phyloP scores from a whole-genome alignment of 345 rosid species.

The Euclidium syriacum region DNA sequence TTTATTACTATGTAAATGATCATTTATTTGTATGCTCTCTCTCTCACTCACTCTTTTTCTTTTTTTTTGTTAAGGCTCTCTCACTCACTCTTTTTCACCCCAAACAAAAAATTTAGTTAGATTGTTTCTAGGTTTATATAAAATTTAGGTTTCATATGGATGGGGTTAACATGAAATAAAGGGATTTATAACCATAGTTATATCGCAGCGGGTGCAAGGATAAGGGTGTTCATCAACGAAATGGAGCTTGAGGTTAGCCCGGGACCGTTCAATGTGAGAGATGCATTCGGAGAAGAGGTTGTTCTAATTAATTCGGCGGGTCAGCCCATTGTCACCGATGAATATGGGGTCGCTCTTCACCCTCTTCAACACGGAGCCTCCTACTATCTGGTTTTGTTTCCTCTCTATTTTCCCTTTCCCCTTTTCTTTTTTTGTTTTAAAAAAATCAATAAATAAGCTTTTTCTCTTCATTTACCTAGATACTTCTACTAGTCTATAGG shows the following conservation, averaged over 20 bases:
- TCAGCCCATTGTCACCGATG: conserved; percentile 72
- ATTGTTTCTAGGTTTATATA: neutral
- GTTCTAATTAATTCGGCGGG: conserved; percentile 70
- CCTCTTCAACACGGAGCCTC: conserved; percentile 83
- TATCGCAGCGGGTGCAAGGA: conserved; percentile 27
- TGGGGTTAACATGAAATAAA: conserved; percentile 14
- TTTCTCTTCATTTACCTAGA: conserved; percentile 14
- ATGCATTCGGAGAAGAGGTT: conserved; percentile 82
- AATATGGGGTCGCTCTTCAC: conserved; percentile 74
- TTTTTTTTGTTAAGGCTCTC: too few species aligned
- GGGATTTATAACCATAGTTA: conserved; percentile 8
- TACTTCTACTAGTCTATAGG: conserved; percentile 1
- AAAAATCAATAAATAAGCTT: neutral
- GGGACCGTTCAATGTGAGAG: conserved; percentile 78
- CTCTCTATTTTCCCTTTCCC: neutral
- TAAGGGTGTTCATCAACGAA: conserved; percentile 80
- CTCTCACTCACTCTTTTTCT: too few species aligned
- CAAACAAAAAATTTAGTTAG: too few species aligned
- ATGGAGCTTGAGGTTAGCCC: conserved; percentile 65
- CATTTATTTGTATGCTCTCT: neutral
- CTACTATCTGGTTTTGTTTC: conserved; percentile 58
- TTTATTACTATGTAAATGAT: neutral
- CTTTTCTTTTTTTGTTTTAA: neutral
- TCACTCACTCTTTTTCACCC: too few species aligned
- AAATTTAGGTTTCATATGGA: neutral